Conservation (phyloP, 345 rosid genomes). For the Brassica cretica region DNA sequence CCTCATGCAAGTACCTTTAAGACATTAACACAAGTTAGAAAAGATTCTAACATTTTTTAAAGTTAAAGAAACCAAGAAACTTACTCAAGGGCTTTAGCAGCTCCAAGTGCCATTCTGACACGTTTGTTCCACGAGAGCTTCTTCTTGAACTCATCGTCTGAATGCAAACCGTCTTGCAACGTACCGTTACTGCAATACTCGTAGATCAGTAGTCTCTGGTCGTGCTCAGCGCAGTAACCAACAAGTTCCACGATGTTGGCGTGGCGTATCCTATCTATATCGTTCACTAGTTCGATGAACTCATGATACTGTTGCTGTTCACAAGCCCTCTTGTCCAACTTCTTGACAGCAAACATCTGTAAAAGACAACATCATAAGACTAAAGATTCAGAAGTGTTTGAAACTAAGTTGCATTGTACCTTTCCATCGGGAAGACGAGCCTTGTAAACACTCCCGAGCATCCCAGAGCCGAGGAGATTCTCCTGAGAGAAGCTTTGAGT, state of each 20-base stretch:
- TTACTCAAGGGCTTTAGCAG: constrained; percentile 96
- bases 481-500: constrained; percentile 97
- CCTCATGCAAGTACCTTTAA: constrained; percentile 88
- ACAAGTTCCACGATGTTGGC: constrained; percentile 81
- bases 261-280: constrained; percentile 77
- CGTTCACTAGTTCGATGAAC: constrained; percentile 77
- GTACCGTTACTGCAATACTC: constrained; percentile 90
- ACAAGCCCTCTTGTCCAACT: constrained; percentile 69
- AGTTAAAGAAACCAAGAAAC: constrained; percentile 34
- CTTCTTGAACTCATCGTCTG: constrained; percentile 72
- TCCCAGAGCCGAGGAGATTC: constrained; percentile 82
- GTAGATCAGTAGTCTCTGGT: constrained; percentile 80
- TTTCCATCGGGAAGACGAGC: constrained; percentile 85
- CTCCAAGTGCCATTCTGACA: constrained; percentile 83
- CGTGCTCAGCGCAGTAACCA: constrained; percentile 98
- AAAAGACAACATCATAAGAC: constrained; percentile 18
- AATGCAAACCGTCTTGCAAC: constrained; percentile 77
- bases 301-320: constrained; percentile 73
- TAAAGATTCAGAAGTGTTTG: background rate
- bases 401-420: constrained; percentile 43
- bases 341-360: constrained; percentile 90
- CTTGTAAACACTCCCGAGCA: constrained; percentile 90
- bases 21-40: constrained; percentile 10
- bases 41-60: background rate
- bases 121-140: constrained; percentile 80